A percentile compares a stretch with the other conserved stretches of the same genome.
phyloP scores from a whole-genome alignment of 2,329 filamentous ascomycete genomes.

The Fusarium continuum region DNA sequence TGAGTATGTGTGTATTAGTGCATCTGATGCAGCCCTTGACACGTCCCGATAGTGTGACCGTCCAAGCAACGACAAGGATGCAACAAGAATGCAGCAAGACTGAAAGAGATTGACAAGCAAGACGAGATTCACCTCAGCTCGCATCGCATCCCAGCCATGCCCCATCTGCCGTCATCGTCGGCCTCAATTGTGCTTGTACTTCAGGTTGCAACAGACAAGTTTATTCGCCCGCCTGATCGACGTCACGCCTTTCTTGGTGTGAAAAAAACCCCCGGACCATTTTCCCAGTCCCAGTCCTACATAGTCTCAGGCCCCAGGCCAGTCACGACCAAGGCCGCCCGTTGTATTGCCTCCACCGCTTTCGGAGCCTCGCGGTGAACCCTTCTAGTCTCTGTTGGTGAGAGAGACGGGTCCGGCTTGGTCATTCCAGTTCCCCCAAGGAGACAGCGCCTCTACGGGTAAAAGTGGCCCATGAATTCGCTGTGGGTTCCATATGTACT shows the following conservation, averaged over 20 bases:
- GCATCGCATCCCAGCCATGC: too few species aligned
- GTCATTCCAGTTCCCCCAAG: slow-evolving; percentile 37
- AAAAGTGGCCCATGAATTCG: slow-evolving; percentile 41
- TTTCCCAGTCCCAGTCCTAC: background rate
- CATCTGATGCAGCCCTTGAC: slow-evolving; percentile 16
- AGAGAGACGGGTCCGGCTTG: slow-evolving; percentile 24
- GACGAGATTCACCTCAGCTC: background rate
- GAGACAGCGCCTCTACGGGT: slow-evolving; percentile 37
- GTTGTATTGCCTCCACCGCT: slow-evolving; percentile 39
- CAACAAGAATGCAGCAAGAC: slow-evolving; percentile 11
- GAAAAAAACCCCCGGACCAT: slow-evolving; percentile 4
- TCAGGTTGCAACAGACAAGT: slow-evolving; percentile 27
- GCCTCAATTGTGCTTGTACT: slow-evolving; percentile 32
- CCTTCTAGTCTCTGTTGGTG: slow-evolving; percentile 5
- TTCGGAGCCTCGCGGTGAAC: slow-evolving; percentile 43
- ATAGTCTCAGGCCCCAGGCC: too few species aligned
- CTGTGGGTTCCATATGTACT: slow-evolving; percentile 11
- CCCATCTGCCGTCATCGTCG: slow-evolving; percentile 35
- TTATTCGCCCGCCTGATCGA: slow-evolving; percentile 38
- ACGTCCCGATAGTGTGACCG: slow-evolving; percentile 4
- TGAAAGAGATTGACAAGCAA: slow-evolving; percentile 17
- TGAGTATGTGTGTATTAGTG: background rate
- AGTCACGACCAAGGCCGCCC: slow-evolving; percentile 7
- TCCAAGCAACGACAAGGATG: background rate
- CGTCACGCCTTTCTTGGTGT: slow-evolving; percentile 31